Evolutionary conservation across 2,329 filamentous ascomycete genomes (phyloP), one percentile per base, ranked within the genome.

Genomic region (Botrytis hyacinthi): DNA sequence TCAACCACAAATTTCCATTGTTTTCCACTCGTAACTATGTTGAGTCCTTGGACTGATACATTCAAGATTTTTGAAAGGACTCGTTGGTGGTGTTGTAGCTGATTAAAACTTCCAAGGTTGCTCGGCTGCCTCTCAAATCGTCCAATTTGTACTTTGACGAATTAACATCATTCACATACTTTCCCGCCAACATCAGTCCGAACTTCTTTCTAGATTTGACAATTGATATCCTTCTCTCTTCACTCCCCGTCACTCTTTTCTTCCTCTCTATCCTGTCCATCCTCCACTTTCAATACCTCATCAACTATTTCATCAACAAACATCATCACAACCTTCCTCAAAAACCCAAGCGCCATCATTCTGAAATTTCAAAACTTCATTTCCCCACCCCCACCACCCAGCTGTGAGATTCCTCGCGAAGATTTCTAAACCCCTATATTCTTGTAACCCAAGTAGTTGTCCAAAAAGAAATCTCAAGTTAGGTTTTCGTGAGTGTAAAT

Each of bases 381-480:
- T 87, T 4, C 93, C 93, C 92, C 92, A 95, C 42, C 88, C 87
- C 87, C 90, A 92, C 93, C 93, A 95, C 0, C 91, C 91, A 12
- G 89, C 86, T 2, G 92, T 93, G 62, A 94, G 82, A 79, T 92
- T 89, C 73, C 93, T 86, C 1, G 92, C 91, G 83, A 95, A 96
- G 2, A 95, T 84, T 81, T 96, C 93, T n/a, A 95, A 83, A 3
- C 87, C 92, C 26, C 80, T 79, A 77, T 89, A 91, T 3, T 84
- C 81, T 8, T 78, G 65, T 51, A 79, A 75, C 3, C 84, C 83
- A 42, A 93, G 78, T n/a, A 90, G 78, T 6, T 85, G 82, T 71
- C 87, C 85, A 67, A 94, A 87, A 35, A 93, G 77, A 3, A 81
- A 78, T 74, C 90, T 89, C 72, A 95, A 79, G 78, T 90, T 93